Evolutionary conservation across 1,284 basidiomycete species (phyloP).

Genomic region (Boletus mariae): DNA sequence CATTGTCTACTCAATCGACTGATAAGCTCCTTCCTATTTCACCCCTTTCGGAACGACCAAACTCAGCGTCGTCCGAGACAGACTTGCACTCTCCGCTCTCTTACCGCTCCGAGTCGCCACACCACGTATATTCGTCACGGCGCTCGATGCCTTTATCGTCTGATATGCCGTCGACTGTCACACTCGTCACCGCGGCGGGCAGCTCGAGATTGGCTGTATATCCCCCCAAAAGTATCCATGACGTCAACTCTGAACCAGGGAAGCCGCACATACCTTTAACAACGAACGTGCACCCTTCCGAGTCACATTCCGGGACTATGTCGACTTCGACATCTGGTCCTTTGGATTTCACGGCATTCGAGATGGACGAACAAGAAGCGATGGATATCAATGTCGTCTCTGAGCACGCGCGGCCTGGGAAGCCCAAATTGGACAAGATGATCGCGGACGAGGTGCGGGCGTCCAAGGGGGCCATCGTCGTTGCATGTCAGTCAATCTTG

Average conservation of each 20-base stretch:
- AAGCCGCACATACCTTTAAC: conserved; percentile 18
- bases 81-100: conserved; percentile 14
- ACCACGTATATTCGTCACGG: conserved; percentile 2
- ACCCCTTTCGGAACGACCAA: conserved; percentile 16
- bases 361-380: conserved; percentile 65
- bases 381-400: conserved; percentile 63
- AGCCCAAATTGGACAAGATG: conserved; percentile 68
- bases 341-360: conserved; percentile 34
- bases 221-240: conserved; percentile 4
- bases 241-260: conserved; percentile 29
- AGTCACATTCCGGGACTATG: neutral
- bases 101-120: conserved; percentile 8
- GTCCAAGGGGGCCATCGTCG: conserved; percentile 57
- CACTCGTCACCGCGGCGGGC: neutral
- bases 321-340: conserved; percentile 7
- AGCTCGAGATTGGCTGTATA: neutral
- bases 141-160: neutral
- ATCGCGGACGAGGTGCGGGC: conserved; percentile 62
- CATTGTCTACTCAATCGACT: conserved; percentile 15
- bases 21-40: conserved; percentile 21
- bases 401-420: conserved; percentile 69
- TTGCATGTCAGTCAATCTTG: conserved; percentile 54
- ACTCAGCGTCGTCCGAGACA: conserved; percentile 16
- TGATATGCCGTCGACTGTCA: conserved; percentile 4
- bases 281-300: neutral